phyloP scores from a whole-genome alignment of 371 early-diverging fungal species.

The Mortierella sp. region DNA sequence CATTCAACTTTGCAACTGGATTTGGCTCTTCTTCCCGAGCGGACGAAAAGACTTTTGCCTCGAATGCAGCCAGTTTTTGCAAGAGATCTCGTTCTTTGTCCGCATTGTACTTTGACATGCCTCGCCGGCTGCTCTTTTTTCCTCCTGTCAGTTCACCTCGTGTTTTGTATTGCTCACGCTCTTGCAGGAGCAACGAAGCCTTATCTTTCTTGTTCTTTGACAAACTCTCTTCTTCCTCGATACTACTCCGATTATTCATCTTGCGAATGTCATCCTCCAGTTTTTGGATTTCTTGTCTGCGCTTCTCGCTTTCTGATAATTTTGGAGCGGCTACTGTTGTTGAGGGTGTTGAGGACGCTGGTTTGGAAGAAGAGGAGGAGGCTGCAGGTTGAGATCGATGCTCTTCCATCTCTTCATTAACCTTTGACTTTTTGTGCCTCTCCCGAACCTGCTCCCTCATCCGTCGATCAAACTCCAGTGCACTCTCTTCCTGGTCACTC shows the following conservation, averaged over 20 bases:
- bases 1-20: conserved; percentile 42
- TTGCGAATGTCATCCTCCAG: conserved; percentile 68
- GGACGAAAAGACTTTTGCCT: conserved; percentile 37
- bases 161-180: conserved; percentile 64
- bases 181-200: conserved; percentile 60
- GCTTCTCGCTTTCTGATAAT: conserved; percentile 20
- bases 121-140: conserved; percentile 34
- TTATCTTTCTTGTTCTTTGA: conserved; percentile 51
- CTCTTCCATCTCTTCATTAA: neutral
- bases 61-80: conserved; percentile 58
- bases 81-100: conserved; percentile 46
- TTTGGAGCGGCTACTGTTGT: neutral
- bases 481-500: conserved; percentile 37
- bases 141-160: conserved; percentile 46
- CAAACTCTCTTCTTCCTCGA: conserved; percentile 29
- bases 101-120: conserved; percentile 3
- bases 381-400: no score
- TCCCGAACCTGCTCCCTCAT: conserved; percentile 60
- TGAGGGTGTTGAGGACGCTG: neutral
- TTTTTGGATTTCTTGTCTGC: conserved; percentile 58
- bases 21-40: conserved; percentile 41
- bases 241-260: conserved; percentile 53
- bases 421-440: conserved; percentile 25
- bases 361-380: conserved; percentile 2
- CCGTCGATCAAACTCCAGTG: conserved; percentile 54